Evolutionary conservation across 1,139 yeast genomes (phyloP), one percentile per base, ranked within the genome.

Genomic region (Sugiyamaella xylanicola): DNA sequence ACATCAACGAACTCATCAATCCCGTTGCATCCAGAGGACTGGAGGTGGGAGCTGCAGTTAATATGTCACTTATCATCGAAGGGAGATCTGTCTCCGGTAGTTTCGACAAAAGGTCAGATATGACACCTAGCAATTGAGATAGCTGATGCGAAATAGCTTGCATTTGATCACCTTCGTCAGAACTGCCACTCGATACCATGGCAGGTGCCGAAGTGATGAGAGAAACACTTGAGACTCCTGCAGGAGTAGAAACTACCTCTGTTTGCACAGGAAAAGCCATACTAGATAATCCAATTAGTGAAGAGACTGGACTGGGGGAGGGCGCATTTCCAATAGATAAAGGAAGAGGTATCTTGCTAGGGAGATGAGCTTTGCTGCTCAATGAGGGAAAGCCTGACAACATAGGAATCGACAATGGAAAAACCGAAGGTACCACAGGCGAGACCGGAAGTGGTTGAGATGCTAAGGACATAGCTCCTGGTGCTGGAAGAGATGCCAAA

Each of bases 61-160:
- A 32, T n/a, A 32, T 11, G 4, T 43, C 36, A 22, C 37, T 43
- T 7, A 25, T 3, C 22, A 9, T 16, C 17, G 22, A 21, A n/a
- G 37, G 37, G 13, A 32, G 15, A 8, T 32, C 37, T 7, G 37
- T 27, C 16, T 15, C 22, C n/a, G 47, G 47, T 4, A 43, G 22
- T n/a, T 25, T 43, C 11, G 47, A 43, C 2, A 43, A 15, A 3
- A 43, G 20, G 15, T 25, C 37, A 27, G 47, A 43, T 8, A 43
- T 43, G 3, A 17, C 47, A 3, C 47, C 47, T 27, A 25, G 27
- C 27, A 43, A 27, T 17, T 43, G 47, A 16, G 47, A 43, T 9
- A 43, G 21, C n/a, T 43, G 47, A 19, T 43, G 27, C 13, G 47
- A 43, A 27, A 43, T 43, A 1, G 9, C 47, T 15, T 5, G 11